Evolutionary conservation across 805 yeast species (phyloP), one percentile per base, ranked within the genome.

Genomic region (Kluyveromyces dobzhanskii): DNA sequence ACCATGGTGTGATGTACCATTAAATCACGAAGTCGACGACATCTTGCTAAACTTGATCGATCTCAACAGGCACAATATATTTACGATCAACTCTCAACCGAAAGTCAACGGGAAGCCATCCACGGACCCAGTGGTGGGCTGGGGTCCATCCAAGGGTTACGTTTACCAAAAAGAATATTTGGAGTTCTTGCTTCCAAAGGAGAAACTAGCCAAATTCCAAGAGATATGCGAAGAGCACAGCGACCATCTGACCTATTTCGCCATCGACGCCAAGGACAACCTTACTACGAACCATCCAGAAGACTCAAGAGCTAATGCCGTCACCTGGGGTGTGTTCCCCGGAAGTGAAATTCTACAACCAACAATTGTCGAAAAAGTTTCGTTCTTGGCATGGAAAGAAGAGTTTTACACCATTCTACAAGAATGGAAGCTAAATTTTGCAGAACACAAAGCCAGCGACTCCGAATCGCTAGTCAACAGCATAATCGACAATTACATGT

Each of bases 241-340:
- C 45, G 68, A 71, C 30, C 66, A 74, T 32, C 67, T 88, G 49
- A 79, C 95, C 3, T 90, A 76, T 63, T 88, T 86, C 56, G 80
- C 88, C 4, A 86, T 85, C 49, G 74, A 73, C 50, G 54, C 64
- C 25, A 73, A 76, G 2, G 76, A 73, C 31, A 61, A 75, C 30
- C 66, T 87, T 34, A 40, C 57, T 14, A 75, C 94, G 36, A 88
- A 88, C 60, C 77, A 86, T 35, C 72, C 72, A 17, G 78, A 75
- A 32, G 85, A 79, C 42, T 55, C 67, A 27, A 82, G 78, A 45
- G 87, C 94, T 46, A 88, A 85, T 56, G 96, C 97, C 7, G 97
- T 90, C 41, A 90, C 97, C 14, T 90, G 97, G 97, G 97, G 97
- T 46, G 86, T 88, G 40, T 87, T 85, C 76, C 97, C 97, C 19